These are phyloP conservation scores for Solanum pennellii DNA, from an alignment of 257 asterid species.

Conservation along the genomic window DNA sequence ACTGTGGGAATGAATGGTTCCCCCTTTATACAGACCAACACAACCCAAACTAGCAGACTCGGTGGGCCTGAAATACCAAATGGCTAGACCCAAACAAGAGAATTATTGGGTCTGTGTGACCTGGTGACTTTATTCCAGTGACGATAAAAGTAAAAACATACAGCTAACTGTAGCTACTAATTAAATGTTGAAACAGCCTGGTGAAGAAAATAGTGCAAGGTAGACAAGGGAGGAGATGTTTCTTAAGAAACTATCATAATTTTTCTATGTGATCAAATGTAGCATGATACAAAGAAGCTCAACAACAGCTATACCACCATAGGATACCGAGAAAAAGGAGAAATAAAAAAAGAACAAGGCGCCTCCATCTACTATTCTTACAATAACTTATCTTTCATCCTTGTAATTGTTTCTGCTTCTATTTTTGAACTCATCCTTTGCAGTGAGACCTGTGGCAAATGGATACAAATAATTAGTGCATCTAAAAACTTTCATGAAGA, in stretches of 20 bases:
- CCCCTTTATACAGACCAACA: not conserved
- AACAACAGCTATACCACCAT: slow-evolving; percentile 3
- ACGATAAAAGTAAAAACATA: not conserved
- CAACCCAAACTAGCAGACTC: not conserved
- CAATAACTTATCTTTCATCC: not conserved
- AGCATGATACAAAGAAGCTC: slow-evolving; percentile 10
- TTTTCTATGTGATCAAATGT: slow-evolving; percentile 2
- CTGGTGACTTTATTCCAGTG: not conserved
- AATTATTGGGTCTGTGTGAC: not conserved
- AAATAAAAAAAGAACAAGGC: not conserved
- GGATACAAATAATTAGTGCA: not conserved
- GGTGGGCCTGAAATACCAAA: not conserved
- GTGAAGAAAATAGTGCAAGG: not conserved
- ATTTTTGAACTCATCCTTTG: not conserved
- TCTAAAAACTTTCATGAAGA: not conserved
- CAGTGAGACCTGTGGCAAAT: not conserved
- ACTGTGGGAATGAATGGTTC: not conserved
- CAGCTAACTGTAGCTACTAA: not conserved
- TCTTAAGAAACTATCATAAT: not conserved
- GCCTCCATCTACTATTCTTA: slow-evolving; percentile 7
- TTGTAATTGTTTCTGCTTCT: slow-evolving; percentile 2
- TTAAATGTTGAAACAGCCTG: not conserved
- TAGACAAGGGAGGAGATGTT: not conserved
- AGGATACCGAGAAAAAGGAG: not conserved
- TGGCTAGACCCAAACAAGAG: not conserved